Evolutionary conservation across 2,329 filamentous ascomycete genomes (phyloP).

Genomic region (Venturia aucupariae): DNA sequence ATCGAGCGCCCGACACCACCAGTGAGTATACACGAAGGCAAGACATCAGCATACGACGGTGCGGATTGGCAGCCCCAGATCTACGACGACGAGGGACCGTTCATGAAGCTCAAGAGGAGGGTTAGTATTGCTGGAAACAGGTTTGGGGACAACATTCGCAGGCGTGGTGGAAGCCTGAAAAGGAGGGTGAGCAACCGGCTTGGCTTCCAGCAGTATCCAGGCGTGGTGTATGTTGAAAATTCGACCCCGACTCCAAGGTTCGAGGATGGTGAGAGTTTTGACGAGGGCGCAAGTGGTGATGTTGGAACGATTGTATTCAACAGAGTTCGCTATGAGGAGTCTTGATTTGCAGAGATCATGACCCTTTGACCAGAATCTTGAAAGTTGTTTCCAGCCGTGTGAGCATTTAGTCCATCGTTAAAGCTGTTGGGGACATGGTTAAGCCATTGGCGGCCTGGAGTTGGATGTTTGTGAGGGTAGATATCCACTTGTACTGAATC

Average conservation of each 20-base stretch:
- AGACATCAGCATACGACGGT: not conserved
- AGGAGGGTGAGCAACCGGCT: not conserved
- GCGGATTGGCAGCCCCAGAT: not conserved
- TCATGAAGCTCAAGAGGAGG: not conserved
- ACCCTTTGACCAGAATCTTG: not conserved
- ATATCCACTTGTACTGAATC: not conserved
- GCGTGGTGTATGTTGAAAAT: not conserved
- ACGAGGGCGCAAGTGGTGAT: not conserved
- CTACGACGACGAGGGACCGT: not conserved
- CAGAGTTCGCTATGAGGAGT: not conserved
- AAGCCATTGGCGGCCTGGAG: not conserved
- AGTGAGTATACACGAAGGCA: not conserved
- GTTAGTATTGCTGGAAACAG: not conserved
- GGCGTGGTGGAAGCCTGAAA: not conserved
- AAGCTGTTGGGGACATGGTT: not conserved
- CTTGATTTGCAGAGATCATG: not conserved
- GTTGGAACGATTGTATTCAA: not conserved
- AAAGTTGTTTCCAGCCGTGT: not conserved
- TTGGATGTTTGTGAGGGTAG: not conserved
- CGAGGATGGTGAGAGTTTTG: not conserved
- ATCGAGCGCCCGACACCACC: not conserved
- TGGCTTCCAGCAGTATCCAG: not conserved
- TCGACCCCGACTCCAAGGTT: not conserved
- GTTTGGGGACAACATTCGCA: not conserved
- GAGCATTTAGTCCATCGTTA: not conserved